phyloP scores from a whole-genome alignment of 208 protist species.

The Strigomonas oncopelti region DNA sequence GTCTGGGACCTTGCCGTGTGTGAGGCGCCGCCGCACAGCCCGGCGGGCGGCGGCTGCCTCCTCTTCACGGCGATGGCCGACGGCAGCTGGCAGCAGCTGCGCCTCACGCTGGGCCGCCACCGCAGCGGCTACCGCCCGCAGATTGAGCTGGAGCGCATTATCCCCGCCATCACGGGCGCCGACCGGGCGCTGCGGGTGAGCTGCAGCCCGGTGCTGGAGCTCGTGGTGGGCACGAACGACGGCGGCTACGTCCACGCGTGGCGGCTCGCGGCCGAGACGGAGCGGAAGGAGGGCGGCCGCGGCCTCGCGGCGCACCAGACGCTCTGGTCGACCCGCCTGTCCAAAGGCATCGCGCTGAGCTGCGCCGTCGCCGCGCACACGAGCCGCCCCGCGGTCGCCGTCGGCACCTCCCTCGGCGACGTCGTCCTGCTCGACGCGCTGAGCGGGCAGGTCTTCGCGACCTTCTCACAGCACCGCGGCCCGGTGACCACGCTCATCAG shows the following conservation, averaged over 20 bases:
- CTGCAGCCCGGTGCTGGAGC: slow-evolving; percentile 15
- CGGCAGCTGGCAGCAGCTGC: slow-evolving; percentile 46
- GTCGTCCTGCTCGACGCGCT: slow-evolving; percentile 72
- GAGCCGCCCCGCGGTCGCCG: slow-evolving; percentile 49
- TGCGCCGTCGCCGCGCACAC: slow-evolving; percentile 34
- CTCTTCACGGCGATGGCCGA: slow-evolving; percentile 46
- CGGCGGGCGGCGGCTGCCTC: slow-evolving; percentile 14
- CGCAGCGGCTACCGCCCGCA: neutral
- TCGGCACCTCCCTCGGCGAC: slow-evolving; percentile 81
- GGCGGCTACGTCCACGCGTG: slow-evolving; percentile 76
- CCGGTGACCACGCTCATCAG: slow-evolving; percentile 64
- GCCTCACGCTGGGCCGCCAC: slow-evolving; percentile 17
- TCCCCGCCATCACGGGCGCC: slow-evolving; percentile 69
- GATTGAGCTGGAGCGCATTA: slow-evolving; percentile 60
- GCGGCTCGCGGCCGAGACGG: slow-evolving; percentile 26
- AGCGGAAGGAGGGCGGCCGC: slow-evolving; percentile 13
- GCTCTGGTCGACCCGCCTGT: slow-evolving; percentile 68
- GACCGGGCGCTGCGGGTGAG: slow-evolving; percentile 79
- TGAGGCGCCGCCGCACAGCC: neutral
- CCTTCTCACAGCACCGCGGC: slow-evolving; percentile 82
- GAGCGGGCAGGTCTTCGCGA: slow-evolving; percentile 59
- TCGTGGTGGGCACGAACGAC: slow-evolving; percentile 77
- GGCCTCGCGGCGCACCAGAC: slow-evolving; percentile 54
- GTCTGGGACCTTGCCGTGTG: slow-evolving; percentile 65
- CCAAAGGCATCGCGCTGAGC: slow-evolving; percentile 76